These are phyloP conservation scores for Agroathelia rolfsii DNA, from an alignment of 1,284 basidiomycete genomes.

Conservation along the genomic window DNA sequence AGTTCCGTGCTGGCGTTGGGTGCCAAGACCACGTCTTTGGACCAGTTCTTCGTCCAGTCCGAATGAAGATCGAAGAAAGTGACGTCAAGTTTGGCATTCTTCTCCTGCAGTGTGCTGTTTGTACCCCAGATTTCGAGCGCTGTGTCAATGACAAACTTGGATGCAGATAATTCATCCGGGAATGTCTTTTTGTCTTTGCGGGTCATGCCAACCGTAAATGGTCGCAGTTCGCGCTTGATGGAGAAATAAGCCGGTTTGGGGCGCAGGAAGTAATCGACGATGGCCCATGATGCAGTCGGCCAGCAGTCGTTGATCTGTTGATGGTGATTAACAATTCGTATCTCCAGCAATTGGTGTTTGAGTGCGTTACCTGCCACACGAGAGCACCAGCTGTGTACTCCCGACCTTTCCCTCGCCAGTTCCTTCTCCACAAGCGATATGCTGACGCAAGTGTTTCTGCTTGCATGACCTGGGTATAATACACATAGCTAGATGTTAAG, in stretches of 20 bases:
- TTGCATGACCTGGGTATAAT: constrained; percentile 80
- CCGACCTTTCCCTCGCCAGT: constrained; percentile 62
- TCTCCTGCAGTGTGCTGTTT: constrained; percentile 58
- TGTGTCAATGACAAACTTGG: constrained; percentile 56
- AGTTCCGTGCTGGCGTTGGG: constrained; percentile 81
- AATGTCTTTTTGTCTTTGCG: constrained; percentile 61
- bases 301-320: constrained; percentile 70
- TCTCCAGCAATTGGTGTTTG: not conserved
- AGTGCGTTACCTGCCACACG: constrained; percentile 62
- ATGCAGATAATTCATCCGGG: constrained; percentile 49
- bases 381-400: constrained; percentile 71
- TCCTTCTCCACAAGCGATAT: constrained; percentile 68
- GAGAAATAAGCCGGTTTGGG: constrained; percentile 70
- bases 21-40: constrained; percentile 42
- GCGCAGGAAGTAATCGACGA: constrained; percentile 68
- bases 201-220: constrained; percentile 71
- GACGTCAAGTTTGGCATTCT: constrained; percentile 54
- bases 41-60: constrained; percentile 44
- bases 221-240: constrained; percentile 61
- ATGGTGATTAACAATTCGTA: not conserved
- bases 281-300: constrained; percentile 75
- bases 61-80: constrained; percentile 60
- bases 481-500: constrained; percentile 45
- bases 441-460: constrained; percentile 69
- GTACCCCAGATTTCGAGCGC: constrained; percentile 76